phyloP scores from a whole-genome alignment of 179 eudicot genomes.

The Beta corolliflora region DNA sequence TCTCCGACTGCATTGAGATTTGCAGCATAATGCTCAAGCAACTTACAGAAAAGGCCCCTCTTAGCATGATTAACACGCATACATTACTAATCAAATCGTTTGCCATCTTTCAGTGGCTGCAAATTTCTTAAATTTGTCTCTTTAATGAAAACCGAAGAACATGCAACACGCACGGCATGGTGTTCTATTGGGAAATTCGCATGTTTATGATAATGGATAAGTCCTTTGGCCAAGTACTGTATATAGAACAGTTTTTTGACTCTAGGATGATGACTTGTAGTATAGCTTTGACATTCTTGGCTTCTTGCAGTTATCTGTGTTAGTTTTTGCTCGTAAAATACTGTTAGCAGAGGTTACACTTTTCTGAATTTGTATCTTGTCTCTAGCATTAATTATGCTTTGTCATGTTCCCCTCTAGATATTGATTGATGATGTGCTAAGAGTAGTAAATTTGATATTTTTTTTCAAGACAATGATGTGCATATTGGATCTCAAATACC shows the following conservation, averaged over 20 bases:
- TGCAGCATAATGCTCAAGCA: slow-evolving; percentile 6
- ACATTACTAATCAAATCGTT: background rate
- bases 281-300: background rate
- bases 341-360: slow-evolving; percentile 1
- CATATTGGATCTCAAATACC: slow-evolving; percentile 22
- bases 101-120: background rate
- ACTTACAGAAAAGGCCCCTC: background rate
- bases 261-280: background rate
- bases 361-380: slow-evolving; percentile 7
- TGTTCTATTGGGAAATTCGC: background rate
- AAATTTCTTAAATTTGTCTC: background rate
- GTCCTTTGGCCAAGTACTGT: slow-evolving; percentile 4
- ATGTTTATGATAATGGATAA: background rate
- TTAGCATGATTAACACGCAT: background rate
- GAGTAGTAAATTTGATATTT: background rate
- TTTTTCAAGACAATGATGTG: slow-evolving; percentile 12
- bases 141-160: background rate
- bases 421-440: slow-evolving; percentile 3
- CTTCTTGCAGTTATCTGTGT: background rate
- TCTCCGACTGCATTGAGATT: background rate
- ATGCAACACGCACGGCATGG: background rate
- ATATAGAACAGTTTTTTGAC: slow-evolving; percentile 1
- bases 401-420: slow-evolving; percentile 8
- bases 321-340: background rate
- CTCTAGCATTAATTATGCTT: slow-evolving; percentile 1